These are phyloP conservation scores for Jaltomata sinuosa DNA, from an alignment of 257 asterid species.

Conservation along the genomic window DNA sequence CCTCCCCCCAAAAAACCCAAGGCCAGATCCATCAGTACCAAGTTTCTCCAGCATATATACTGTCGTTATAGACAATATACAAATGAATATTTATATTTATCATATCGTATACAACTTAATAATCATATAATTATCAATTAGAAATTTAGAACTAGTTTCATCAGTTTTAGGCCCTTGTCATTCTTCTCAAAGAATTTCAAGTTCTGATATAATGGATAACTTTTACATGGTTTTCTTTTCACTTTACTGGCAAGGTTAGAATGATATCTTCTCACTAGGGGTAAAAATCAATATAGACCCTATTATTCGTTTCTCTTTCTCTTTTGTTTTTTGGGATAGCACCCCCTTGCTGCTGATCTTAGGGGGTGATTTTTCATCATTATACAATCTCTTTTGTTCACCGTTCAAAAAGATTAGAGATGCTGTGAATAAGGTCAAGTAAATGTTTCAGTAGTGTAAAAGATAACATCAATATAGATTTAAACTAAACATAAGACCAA, in stretches of 20 bases:
- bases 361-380: not conserved
- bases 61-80: not conserved
- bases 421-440: not conserved
- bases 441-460: slow-evolving; percentile 29
- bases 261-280: slow-evolving; percentile 17
- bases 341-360: slow-evolving; percentile 15
- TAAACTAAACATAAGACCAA: slow-evolving; percentile 46
- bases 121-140: not conserved
- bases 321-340: slow-evolving; percentile 55
- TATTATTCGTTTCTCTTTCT: not conserved
- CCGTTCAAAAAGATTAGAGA: not conserved
- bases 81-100: not conserved
- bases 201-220: not conserved
- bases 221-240: not conserved
- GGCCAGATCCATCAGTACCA: not conserved
- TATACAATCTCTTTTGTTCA: not conserved
- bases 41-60: not conserved
- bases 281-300: slow-evolving; percentile 48
- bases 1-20: not conserved
- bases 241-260: not conserved
- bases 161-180: not conserved
- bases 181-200: not conserved
- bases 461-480: slow-evolving; percentile 52
- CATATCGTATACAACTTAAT: not conserved
- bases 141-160: not conserved